A percentile compares a stretch with the other conserved stretches of the same genome.
Evolutionary conservation across 1,284 basidiomycete species (phyloP).

Genomic region (Leucoagaricus sp.): DNA sequence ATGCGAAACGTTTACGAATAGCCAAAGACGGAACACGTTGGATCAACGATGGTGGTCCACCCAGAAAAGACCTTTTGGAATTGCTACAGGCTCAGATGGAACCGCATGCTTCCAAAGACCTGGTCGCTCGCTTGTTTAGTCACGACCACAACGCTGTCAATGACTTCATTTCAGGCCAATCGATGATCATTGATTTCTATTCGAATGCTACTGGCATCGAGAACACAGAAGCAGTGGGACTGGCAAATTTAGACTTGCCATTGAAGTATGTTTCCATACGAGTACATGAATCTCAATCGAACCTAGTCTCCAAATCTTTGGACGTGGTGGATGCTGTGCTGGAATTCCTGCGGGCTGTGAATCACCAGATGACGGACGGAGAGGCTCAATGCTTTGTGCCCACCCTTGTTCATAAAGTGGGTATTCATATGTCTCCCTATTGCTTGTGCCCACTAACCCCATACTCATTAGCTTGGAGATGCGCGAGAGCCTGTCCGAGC

Average conservation of each 20-base stretch:
- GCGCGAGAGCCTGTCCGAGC: constrained; percentile 74
- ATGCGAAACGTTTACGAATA: constrained; percentile 74
- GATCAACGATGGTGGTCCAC: constrained; percentile 82
- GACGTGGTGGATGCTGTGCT: constrained; percentile 86
- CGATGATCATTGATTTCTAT: constrained; percentile 77
- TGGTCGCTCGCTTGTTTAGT: constrained; percentile 87
- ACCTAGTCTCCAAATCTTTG: constrained; percentile 85
- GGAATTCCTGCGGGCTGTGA: constrained; percentile 67
- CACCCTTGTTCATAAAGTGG: constrained; percentile 88
- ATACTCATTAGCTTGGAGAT: constrained; percentile 67
- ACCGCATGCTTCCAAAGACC: constrained; percentile 73
- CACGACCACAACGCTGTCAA: constrained; percentile 96
- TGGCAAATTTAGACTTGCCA: constrained; percentile 91
- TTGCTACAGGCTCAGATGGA: constrained; percentile 93
- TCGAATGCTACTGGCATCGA: constrained; percentile 61
- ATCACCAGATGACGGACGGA: constrained; percentile 84
- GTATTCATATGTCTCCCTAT: constrained; percentile 17
- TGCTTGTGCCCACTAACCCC: not conserved
- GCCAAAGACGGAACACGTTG: constrained; percentile 81
- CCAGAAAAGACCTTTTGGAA: constrained; percentile 87
- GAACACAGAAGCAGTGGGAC: constrained; percentile 63
- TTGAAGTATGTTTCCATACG: constrained; percentile 95
- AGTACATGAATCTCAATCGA: constrained; percentile 92
- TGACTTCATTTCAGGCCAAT: constrained; percentile 84
- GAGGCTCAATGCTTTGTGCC: constrained; percentile 92